A percentile compares a stretch with the other conserved stretches of the same genome.
phyloP scores from a whole-genome alignment of 129 eudicot species.

The Artemisia annua region DNA sequence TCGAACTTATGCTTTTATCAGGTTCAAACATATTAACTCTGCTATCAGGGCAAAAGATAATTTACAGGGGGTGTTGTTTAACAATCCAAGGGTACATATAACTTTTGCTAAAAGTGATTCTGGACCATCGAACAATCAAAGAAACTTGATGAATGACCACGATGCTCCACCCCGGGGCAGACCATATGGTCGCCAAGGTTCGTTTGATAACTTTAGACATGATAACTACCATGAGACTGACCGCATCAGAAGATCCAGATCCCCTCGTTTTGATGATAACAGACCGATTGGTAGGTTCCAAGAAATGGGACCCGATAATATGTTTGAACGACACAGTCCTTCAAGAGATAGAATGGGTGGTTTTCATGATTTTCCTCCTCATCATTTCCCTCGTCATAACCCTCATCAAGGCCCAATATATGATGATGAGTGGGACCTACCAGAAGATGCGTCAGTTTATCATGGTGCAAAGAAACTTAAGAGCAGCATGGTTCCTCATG shows the following conservation, averaged over 20 bases:
- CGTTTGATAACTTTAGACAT: constrained; percentile 47
- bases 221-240: constrained; percentile 54
- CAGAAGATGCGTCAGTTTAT: constrained; percentile 60
- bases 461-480: constrained; percentile 75
- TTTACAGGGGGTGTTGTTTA: constrained; percentile 80
- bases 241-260: constrained; percentile 49
- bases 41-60: constrained; percentile 78
- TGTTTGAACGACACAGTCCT: constrained; percentile 57
- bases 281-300: constrained; percentile 40
- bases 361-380: constrained; percentile 59
- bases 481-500: constrained; percentile 42
- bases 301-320: constrained; percentile 45
- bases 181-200: constrained; percentile 48
- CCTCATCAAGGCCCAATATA: constrained; percentile 45
- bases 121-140: constrained; percentile 50
- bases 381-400: constrained; percentile 28
- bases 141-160: constrained; percentile 49
- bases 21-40: constrained; percentile 53
- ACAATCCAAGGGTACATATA: constrained; percentile 86
- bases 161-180: constrained; percentile 61
- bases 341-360: constrained; percentile 43
- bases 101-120: constrained; percentile 69
- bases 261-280: constrained; percentile 44
- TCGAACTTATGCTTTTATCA: constrained; percentile 76
- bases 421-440: constrained; percentile 86